Base-by-base conservation (phyloP, 176 grass and related monocot genomes). In the Thalia dealbata region DNA sequence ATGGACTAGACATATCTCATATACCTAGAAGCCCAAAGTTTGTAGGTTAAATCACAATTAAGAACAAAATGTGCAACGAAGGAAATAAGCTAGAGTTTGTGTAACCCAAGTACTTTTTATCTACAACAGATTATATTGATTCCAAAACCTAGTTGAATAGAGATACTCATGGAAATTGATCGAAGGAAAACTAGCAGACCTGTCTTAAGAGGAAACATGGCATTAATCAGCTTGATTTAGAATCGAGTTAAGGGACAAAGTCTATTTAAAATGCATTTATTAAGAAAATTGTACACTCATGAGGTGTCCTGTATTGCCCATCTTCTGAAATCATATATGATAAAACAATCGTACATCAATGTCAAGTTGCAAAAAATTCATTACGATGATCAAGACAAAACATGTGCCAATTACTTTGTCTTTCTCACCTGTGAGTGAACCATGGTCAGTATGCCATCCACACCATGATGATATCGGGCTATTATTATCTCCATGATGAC, bases 361-460 rank as follows among this genome's bases (percentile, higher is more conserved):
- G 54, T 50, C 43, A 71, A 52, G 46, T 18, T 18, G 23, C 4
- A 15, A 23, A 52, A 18, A 13, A 0, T 52, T 52, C 7, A 16
- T 22, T 38, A 62, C 63, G n/a, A 10, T 46, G n/a, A 10, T 62
- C 0, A 61, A 19, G 19, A 45, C 1, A 13, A 26, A 61, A 27
- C 28, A 45, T 43, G 3, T 46, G 3, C 26, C 21, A 21, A 70
- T 38, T 52, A 13, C 28, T 13, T 24, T 50, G n/a, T 15, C 50
- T 45, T 61, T 26, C 7, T 80, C 52, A 96, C 89, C 93, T 77
- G 93, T 96, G 81, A 96, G 78, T 25, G 93, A 92, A 77, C 93
- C 93, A 88, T 76, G 79, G 51, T 96, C 93, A 38, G 84, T 92
- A 75, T 96, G 93, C 93, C 93, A 96, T 68, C 89, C 93, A 82